phyloP scores from a whole-genome alignment of 139 green algal genomes.

The Tetraselmis striata region DNA sequence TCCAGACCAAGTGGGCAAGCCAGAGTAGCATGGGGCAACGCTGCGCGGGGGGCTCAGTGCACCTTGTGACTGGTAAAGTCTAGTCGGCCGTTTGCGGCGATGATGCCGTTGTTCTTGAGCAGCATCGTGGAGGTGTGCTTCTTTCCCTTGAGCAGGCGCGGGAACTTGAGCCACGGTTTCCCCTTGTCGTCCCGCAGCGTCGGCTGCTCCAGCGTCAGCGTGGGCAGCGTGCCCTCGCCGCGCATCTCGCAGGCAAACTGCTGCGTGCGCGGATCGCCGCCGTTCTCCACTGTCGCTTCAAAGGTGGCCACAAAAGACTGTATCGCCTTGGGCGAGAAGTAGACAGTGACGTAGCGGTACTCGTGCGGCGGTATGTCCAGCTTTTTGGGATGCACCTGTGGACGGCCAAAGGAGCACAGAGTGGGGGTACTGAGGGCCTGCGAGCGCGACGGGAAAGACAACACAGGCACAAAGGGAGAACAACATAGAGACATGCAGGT shows the following conservation, averaged over 20 bases:
- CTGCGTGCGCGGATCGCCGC: conserved; percentile 49
- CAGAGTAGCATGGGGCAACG: too few relatives aligned
- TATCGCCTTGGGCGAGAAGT: conserved; percentile 59
- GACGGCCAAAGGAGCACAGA: too few relatives aligned
- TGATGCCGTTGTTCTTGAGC: conserved; percentile 64
- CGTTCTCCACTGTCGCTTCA: conserved; percentile 58
- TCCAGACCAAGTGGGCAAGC: too few relatives aligned
- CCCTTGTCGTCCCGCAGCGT: conserved; percentile 32
- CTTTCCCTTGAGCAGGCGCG: conserved; percentile 47
- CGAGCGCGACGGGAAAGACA: too few relatives aligned
- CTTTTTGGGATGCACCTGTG: conserved; percentile 24
- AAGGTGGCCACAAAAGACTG: conserved; percentile 54
- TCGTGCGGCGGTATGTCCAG: conserved; percentile 39
- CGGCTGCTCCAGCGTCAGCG: conserved; percentile 44
- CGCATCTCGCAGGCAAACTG: conserved; percentile 61
- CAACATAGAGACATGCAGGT: too few relatives aligned
- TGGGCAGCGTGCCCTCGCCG: conserved; percentile 68
- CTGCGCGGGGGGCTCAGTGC: too few relatives aligned
- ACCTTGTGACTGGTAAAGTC: conserved; percentile 24
- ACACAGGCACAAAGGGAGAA: too few relatives aligned
- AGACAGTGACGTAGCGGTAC: conserved; percentile 33
- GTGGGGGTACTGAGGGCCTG: too few relatives aligned
- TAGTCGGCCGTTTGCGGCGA: conserved; percentile 48
- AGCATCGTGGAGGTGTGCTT: conserved; percentile 29
- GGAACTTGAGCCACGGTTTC: conserved; percentile 47